These are phyloP conservation scores for Pseudogymnoascus sp. DNA, from an alignment of 2,329 filamentous ascomycete species.

Conservation along the genomic window DNA sequence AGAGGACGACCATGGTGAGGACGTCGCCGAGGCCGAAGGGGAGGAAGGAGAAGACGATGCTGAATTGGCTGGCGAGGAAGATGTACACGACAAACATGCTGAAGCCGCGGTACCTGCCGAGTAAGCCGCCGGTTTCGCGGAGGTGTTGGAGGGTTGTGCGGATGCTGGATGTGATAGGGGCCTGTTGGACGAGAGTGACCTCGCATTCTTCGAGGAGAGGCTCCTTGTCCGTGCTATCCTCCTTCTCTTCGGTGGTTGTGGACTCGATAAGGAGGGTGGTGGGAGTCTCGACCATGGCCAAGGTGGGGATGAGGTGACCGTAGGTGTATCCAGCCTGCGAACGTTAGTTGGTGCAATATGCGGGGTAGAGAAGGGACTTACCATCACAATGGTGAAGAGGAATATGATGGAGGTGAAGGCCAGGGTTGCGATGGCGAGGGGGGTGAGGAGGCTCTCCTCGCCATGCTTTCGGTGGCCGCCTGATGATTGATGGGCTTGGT, in stretches of 20 bases:
- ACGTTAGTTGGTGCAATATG: conserved; percentile 14
- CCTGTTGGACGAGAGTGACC: conserved; percentile 38
- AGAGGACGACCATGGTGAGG: conserved; percentile 50
- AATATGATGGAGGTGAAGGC: neutral
- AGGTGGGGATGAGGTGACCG: conserved; percentile 48
- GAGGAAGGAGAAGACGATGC: conserved; percentile 32
- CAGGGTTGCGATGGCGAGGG: neutral
- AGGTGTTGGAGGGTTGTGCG: conserved; percentile 52
- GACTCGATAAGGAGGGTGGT: conserved; percentile 43
- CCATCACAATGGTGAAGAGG: neutral
- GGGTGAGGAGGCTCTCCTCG: neutral
- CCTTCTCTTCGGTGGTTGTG: conserved; percentile 27
- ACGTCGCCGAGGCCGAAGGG: conserved; percentile 42
- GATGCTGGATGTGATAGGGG: conserved; percentile 54
- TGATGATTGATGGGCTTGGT: neutral
- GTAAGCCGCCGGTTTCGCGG: conserved; percentile 51
- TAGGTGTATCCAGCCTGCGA: conserved; percentile 48
- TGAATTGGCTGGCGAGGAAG: conserved; percentile 32
- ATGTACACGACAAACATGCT: conserved; percentile 39
- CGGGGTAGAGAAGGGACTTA: neutral
- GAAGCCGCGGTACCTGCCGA: conserved; percentile 62
- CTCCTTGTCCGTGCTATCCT: conserved; percentile 29
- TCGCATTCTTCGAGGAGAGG: conserved; percentile 36
- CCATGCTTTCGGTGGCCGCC: conserved; percentile 1
- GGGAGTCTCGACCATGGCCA: conserved; percentile 55